Percentiles rank a stretch among this genome's conserved stretches.
phyloP scores from a whole-genome alignment of 441 rosid genomes.

The Adansonia rubrostipa region DNA sequence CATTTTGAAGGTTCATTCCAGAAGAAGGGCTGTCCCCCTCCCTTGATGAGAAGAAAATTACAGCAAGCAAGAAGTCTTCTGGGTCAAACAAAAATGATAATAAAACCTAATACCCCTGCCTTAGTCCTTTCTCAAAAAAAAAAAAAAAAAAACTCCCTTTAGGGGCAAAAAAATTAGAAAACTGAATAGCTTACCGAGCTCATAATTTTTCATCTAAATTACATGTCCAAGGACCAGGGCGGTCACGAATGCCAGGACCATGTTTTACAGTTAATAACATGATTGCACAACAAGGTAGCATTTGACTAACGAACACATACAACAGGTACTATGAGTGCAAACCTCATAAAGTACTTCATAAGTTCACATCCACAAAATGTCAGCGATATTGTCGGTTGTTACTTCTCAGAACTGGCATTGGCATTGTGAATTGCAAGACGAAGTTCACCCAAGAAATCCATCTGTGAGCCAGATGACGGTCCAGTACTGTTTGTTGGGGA shows the following conservation, averaged over 20 bases:
- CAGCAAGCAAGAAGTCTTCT: conserved; percentile 71
- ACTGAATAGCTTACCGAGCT: not conserved
- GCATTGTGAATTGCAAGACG: conserved; percentile 45
- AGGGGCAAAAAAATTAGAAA: not conserved
- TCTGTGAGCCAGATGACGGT: conserved; percentile 43
- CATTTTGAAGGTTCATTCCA: conserved; percentile 84
- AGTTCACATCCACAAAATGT: conserved; percentile 22
- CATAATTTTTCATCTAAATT: conserved; percentile 19
- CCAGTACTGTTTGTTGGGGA: conserved; percentile 40
- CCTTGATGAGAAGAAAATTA: conserved; percentile 83
- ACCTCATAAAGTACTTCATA: conserved; percentile 21
- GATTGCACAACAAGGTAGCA: conserved; percentile 18
- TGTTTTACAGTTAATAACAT: conserved; percentile 22
- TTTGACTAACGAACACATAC: conserved; percentile 27
- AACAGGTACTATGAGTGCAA: conserved; percentile 27
- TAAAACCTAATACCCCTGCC: too few species aligned
- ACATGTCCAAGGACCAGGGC: conserved; percentile 5
- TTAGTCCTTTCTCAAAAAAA: too few species aligned
- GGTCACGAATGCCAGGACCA: not conserved
- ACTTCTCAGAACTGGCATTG: conserved; percentile 16
- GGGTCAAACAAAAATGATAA: conserved; percentile 72
- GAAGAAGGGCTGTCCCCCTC: conserved; percentile 61
- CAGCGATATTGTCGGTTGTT: conserved; percentile 5
- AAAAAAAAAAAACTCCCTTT: not conserved
- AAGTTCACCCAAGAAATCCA: conserved; percentile 61